Conservation (phyloP, 2,329 filamentous ascomycete species). For the Talaromyces amestolkiae region DNA sequence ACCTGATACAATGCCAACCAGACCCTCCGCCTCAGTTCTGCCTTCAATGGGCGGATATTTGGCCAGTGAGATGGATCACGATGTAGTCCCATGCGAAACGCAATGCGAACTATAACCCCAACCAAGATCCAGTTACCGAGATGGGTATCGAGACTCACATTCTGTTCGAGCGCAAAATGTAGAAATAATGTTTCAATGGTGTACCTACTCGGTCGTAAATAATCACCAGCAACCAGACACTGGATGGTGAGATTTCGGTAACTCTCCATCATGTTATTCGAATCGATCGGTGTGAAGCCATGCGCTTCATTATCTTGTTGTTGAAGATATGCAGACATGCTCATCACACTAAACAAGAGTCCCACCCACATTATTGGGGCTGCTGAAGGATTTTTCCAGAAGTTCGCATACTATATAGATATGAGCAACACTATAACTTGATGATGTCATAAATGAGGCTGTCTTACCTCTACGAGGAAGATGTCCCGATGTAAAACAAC, state of each 20-base stretch:
- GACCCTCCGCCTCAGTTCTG: slow-evolving; percentile 15
- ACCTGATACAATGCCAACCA: slow-evolving; percentile 22
- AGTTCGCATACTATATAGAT: slow-evolving; percentile 11
- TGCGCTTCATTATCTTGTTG: slow-evolving; percentile 10
- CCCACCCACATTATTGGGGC: slow-evolving; percentile 18
- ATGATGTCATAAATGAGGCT: background rate
- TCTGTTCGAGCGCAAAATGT: slow-evolving; percentile 15
- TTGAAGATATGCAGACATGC: slow-evolving; percentile 13
- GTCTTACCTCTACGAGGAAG: slow-evolving; percentile 14
- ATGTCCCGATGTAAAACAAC: slow-evolving; percentile 6
- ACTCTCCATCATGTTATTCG: background rate
- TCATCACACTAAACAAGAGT: slow-evolving; percentile 16
- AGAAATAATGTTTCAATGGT: slow-evolving; percentile 16
- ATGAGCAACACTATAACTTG: background rate
- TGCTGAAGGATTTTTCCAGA: slow-evolving; percentile 11
- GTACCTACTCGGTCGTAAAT: slow-evolving; percentile 13
- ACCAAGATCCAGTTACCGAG: slow-evolving; percentile 61
- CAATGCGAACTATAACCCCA: slow-evolving; percentile 68
- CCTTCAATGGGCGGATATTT: slow-evolving; percentile 16
- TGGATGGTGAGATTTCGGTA: slow-evolving; percentile 17
- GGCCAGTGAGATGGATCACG: slow-evolving; percentile 54
- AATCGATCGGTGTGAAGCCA: background rate
- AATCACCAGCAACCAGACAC: slow-evolving; percentile 14
- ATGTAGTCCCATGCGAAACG: slow-evolving; percentile 76
- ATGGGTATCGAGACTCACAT: slow-evolving; percentile 11